Base-by-base conservation (phyloP, 2,329 filamentous ascomycete genomes). In the Thermomyces lanuginosus region DNA sequence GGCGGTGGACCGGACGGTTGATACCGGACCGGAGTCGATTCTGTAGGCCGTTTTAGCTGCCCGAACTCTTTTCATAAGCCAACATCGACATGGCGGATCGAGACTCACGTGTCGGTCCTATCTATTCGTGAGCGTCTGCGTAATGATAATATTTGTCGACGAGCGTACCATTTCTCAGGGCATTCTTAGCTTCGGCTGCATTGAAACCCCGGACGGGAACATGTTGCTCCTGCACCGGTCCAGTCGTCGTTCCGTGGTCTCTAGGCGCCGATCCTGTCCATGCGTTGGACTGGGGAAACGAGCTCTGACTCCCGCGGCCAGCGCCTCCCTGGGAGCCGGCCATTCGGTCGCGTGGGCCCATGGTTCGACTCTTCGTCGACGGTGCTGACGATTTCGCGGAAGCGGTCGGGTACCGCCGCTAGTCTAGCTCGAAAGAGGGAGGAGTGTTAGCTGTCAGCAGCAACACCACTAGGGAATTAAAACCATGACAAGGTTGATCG, bases 161-260 rank as follows among this genome's bases (percentile, higher is more conserved):
- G 8, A 7, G 22, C 36, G 19, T 48, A 53, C 58, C 49, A 44
- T 44, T 51, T 35, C 44, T 56, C 17, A 62, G 43, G 31, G 47
- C 41, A 21, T 42, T 46, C 36, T 56, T 57, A 16, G 49, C 43
- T 34, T 60, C 58, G 5, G 42, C 37, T 9, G 51, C 44, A 38
- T 62, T 61, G 44, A 61, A 61, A 4, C 46, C 51, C 12, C 44
- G 43, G 13, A 58, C 51, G n/a, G 56, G 46, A 18, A 51, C 40
- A 42, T 60, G 55, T 26, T 52, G 50, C 10, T 58, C 54, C 33
- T 50, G 46, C 22, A 39, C 24, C 26, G 31, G 36, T 10, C 34
- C 35, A 11, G 35, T 28, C 13, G 32, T 18, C 17, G 25, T 24
- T 28, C 40, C 35, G 29, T 42, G 36, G 21, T 42, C 44, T 15